phyloP scores from a whole-genome alignment of 345 rosid species.

The Aquilaria malaccensis region DNA sequence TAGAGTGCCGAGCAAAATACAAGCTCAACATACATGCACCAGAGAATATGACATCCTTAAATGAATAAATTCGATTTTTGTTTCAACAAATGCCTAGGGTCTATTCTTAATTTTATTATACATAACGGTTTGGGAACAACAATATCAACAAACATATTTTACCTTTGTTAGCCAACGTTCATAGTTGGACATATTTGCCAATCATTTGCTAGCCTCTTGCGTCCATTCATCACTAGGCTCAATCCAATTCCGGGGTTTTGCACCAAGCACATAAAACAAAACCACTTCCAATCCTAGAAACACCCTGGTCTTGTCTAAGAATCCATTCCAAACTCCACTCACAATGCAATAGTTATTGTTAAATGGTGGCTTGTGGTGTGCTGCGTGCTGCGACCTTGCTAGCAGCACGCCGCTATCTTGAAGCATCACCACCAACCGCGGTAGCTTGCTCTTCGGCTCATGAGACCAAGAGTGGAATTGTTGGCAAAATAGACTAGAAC shows the following conservation, averaged over 20 bases:
- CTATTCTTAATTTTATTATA: no score
- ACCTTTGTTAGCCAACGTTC: no score
- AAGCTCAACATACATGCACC: no score
- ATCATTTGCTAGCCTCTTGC: constrained; percentile 21
- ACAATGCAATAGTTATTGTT: constrained; percentile 80
- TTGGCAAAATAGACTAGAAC: constrained; percentile 77
- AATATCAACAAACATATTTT: no score
- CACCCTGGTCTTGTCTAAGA: constrained; percentile 44
- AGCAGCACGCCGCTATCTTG: constrained; percentile 64
- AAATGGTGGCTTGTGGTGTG: constrained; percentile 67
- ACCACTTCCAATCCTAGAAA: constrained; percentile 69
- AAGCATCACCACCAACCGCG: constrained; percentile 42
- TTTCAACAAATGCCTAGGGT: no score
- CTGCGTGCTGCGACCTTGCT: constrained; percentile 48
- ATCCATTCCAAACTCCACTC: constrained; percentile 67
- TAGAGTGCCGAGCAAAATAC: no score
- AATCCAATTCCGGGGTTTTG: constrained; percentile 67
- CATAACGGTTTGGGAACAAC: no score
- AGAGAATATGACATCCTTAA: no score
- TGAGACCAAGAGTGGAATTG: constrained; percentile 94
- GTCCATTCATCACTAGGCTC: constrained; percentile 53
- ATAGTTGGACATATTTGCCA: no score
- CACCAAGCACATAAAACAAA: constrained; percentile 44
- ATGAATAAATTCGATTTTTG: no score
- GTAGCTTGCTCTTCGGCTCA: constrained; percentile 69